Percentiles rank a stretch among this genome's conserved stretches.
Conservation (phyloP, 139 green algal species). For the Pycnococcus provasolii region DNA sequence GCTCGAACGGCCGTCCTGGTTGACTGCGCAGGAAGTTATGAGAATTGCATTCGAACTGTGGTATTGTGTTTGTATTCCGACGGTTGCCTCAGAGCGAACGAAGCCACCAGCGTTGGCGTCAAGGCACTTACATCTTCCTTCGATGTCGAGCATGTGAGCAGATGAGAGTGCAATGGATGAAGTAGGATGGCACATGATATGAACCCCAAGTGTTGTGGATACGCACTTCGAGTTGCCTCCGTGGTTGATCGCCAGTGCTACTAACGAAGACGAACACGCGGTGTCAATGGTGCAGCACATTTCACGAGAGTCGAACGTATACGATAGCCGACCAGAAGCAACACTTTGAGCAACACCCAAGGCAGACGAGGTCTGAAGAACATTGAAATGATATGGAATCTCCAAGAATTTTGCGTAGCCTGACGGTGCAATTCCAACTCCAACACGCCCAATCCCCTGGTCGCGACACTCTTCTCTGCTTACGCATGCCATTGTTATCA, state of each 20-base stretch:
- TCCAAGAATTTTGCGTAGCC: conserved; percentile 16
- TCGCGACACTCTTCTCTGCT: neutral
- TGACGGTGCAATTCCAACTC: conserved; percentile 23
- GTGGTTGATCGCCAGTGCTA: conserved; percentile 18
- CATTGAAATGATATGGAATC: neutral
- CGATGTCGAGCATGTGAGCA: conserved; percentile 56
- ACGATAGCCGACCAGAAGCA: conserved; percentile 19
- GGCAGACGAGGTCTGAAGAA: conserved; percentile 1
- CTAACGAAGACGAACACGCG: conserved; percentile 29
- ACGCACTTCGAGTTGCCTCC: neutral
- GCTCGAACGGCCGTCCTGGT: conserved; percentile 71
- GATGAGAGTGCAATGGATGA: conserved; percentile 20
- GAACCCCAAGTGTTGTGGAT: conserved; percentile 43
- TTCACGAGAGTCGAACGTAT: conserved; percentile 13
- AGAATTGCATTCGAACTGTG: conserved; percentile 1
- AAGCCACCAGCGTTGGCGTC: conserved; percentile 72
- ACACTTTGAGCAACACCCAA: conserved; percentile 12
- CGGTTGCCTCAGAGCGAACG: conserved; percentile 55
- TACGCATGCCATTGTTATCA: neutral
- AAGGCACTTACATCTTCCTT: conserved; percentile 73
- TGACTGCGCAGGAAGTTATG: conserved; percentile 34
- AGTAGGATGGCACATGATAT: conserved; percentile 50
- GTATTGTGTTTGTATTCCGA: conserved; percentile 21
- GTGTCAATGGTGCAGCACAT: conserved; percentile 22
- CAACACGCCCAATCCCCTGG: neutral